Base-by-base conservation (phyloP, 441 rosid species). In the Bocquillonia castaneifolia region DNA sequence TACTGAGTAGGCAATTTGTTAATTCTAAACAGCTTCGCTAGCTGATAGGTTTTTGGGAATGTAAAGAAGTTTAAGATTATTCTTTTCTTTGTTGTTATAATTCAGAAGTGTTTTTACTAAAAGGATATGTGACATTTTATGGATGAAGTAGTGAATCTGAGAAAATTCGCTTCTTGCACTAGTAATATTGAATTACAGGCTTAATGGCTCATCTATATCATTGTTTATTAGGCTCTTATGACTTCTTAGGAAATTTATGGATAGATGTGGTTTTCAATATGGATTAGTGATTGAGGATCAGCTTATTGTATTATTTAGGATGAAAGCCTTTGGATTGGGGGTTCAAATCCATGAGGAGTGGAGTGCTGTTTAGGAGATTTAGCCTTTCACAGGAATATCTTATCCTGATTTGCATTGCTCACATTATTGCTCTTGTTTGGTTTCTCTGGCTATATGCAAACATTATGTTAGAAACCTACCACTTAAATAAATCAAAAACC, bases 121-220 rank as follows among this genome's bases (percentile, higher is more conserved):
- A n/a, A n/a, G n/a, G n/a, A n/a, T n/a, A n/a, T n/a, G n/a, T n/a
- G n/a, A n/a, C n/a, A n/a, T n/a, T n/a, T n/a, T 42, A 22, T 58
- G 23, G 10, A 12, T 36, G 63, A 32, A 47, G 25, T 45, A n/a
- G 64, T 34, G 32, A 57, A 56, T n/a, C 22, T 54, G 51, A 67
- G 25, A 20, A 53, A 18, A 36, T 59, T 47, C 25, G 18, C 15
- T 10, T 10, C 14, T 48, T 14, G 37, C 37, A 6, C 31, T n/a
- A 34, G 10, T 18, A 10, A 29, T 48, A 6, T 50, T 50, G 45
- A 42, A 63, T 65, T 54, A 44, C 2, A 17, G 28, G 3, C 26
- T 12, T 53, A 13, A 12, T 53, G 10, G 51, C 47, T 40, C 22
- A 8, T 20, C 18, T 15, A 3, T 22, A 36, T 52, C 1, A 2